Evolutionary conservation across 2,329 filamentous ascomycete species (phyloP), one percentile per base, ranked within the genome.

Genomic region (Botrytis byssoidea): DNA sequence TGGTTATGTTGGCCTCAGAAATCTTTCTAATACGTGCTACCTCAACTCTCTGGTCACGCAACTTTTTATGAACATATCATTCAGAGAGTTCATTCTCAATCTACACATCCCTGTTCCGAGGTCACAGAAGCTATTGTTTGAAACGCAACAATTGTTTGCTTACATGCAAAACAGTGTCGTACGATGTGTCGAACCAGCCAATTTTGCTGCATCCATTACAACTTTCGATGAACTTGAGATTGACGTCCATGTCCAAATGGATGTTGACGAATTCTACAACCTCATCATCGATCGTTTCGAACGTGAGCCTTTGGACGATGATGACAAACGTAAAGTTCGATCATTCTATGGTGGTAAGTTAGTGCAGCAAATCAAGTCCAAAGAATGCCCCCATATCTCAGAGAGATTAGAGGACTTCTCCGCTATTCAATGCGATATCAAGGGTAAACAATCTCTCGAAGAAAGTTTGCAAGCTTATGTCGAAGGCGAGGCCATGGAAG

Each of bases 251-350:
- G 90, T 93, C 74, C 96, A 99, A 82, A 98, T 99, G 93, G 96
- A 99, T 81, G 96, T 98, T 8, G 96, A 98, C 78, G 95, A 98
- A 81, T 99, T 98, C 81, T 98, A 97, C 84, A 97, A 96, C 79
- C 87, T 97, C 7, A 87, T 99, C 0, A 96, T 98, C 78, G 94
- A 97, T 81, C 89, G 94, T 40, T 94, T 94, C 88, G 97, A 99
- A 81, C 88, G 89, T 14, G 93, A 97, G 79, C 89, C 98, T 76
- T 82, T 88, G 29, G 87, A 88, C 16, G 83, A 86, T 2, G 86
- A 90, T n/a, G 89, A 90, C 48, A 97, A 93, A 82, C 90, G 89
- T 76, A 84, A 83, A 35, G 92, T 99, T 76, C 89, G 92, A 68
- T 91, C 91, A 0, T 96, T 98, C 79, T 99, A 96, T 80, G 94